Evolutionary conservation across 129 eudicot genomes (phyloP).

Genomic region (Saposhnikovia divaricata): DNA sequence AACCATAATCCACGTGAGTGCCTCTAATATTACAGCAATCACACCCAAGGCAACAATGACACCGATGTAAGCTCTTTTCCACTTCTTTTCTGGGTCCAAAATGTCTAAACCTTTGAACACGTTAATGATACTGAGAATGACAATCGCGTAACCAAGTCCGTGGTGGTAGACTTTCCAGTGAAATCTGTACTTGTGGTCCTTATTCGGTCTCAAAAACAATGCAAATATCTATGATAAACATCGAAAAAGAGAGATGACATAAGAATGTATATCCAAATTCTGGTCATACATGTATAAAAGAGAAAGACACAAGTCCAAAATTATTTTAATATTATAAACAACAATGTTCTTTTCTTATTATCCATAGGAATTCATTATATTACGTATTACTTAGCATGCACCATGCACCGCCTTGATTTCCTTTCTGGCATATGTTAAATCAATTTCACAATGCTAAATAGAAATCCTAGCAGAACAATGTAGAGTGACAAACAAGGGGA

Average conservation of each 20-base stretch:
- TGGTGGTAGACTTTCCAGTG: slow-evolving; percentile 94
- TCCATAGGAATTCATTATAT: background rate
- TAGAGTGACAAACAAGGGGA: background rate
- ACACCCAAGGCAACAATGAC: slow-evolving; percentile 46
- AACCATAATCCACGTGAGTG: slow-evolving; percentile 60
- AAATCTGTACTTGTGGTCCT: slow-evolving; percentile 74
- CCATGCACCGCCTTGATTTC: background rate
- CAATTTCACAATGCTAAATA: background rate
- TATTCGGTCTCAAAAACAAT: slow-evolving; percentile 74
- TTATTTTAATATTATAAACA: background rate
- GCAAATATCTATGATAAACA: slow-evolving; percentile 58
- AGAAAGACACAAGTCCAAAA: background rate
- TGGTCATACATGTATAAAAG: background rate
- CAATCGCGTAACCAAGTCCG: slow-evolving; percentile 62
- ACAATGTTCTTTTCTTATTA: background rate
- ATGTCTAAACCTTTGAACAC: slow-evolving; percentile 79
- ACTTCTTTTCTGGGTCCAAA: slow-evolving; percentile 59
- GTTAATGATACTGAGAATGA: slow-evolving; percentile 66
- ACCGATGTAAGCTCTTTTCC: slow-evolving; percentile 51
- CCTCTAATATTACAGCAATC: slow-evolving; percentile 55
- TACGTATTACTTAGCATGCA: background rate
- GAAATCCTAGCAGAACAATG: background rate
- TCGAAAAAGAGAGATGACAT: background rate
- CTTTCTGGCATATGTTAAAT: background rate
- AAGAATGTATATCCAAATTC: background rate